Base-by-base conservation (phyloP, 352 stramenopile species). In the Phytophthora pini region DNA sequence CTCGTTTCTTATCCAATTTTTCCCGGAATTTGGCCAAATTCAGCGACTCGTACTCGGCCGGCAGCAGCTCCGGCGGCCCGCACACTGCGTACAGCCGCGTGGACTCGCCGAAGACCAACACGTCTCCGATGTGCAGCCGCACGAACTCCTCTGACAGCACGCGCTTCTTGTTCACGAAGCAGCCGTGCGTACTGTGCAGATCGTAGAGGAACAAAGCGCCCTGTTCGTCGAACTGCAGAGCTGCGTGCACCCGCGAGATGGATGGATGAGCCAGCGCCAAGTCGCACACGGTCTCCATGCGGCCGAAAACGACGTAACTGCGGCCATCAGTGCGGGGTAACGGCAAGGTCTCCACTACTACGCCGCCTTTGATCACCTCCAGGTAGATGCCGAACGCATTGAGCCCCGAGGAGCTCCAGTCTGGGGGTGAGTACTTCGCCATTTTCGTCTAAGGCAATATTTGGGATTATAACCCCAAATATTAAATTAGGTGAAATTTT, bases 51-150 rank as follows among this genome's bases (percentile, higher is more conserved):
- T 93, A 90, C 65, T 97, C 89, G 17, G 79, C 74, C 5, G 84
- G 87, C 15, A 84, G 56, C 13, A 94, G 61, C 41, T 94, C 85
- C 15, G 64, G 58, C 0, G 90, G 88, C 0, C 90, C 90, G 44
- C 79, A 84, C 10, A 97, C 52, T 0, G 77, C 82, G 59, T 97
- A 96, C 44, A 94, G 73, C 24, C 90, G 70, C 56, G 88, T 94
- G 3, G 87, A 96, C 52, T 94, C 88, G n/a, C 87, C 90, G 72
- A 97, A 97, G 15, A 77, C 83, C 12, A 97, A 15, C 39, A 97
- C 65, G 70, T 97, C 90, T 29, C 90, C 90, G 40, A 96, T 82
- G 54, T 90, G 70, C 41, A 97, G 61, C 6, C 74, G 74, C 64
- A 80, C 60, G 52, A 87, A 94, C 31, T 89, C 71, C 4, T 75